A percentile compares a stretch with the other conserved stretches of the same genome.
These are phyloP conservation scores for Bathelium albidoporum DNA, from an alignment of 495 filamentous ascomycete species.

Conservation along the genomic window DNA sequence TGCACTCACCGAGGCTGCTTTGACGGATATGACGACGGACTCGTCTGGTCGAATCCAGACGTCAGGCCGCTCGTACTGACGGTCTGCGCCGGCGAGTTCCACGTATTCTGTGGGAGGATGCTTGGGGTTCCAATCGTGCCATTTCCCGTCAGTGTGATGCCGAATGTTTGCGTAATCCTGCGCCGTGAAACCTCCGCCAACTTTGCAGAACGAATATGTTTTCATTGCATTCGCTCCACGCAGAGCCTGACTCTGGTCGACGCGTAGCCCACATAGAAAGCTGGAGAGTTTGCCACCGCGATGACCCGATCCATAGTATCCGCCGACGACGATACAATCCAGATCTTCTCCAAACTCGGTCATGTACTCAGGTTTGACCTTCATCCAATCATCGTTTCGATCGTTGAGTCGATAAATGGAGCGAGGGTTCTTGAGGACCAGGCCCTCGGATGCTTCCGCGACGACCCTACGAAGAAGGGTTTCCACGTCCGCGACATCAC, in stretches of 20 bases:
- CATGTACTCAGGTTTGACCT: constrained; percentile 99
- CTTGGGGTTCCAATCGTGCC: constrained; percentile 73
- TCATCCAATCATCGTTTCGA: constrained; percentile 96
- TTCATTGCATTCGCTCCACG: constrained; percentile 53
- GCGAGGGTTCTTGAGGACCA: constrained; percentile 89
- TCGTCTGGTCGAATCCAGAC: constrained; percentile 89
- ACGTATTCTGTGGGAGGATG: constrained; percentile 72
- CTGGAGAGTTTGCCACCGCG: constrained; percentile 74
- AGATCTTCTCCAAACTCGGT: constrained; percentile 88
- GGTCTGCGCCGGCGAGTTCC: constrained; percentile 60
- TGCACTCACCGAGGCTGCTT: constrained; percentile 68
- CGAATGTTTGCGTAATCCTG: constrained; percentile 74
- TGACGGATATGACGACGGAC: constrained; percentile 77
- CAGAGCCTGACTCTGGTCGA: constrained; percentile 55
- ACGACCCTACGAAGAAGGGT: constrained; percentile 69
- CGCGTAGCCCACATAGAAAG: constrained; percentile 77
- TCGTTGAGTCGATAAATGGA: constrained; percentile 80
- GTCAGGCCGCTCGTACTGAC: constrained; percentile 72
- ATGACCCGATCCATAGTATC: constrained; percentile 81
- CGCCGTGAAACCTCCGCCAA: constrained; percentile 82
- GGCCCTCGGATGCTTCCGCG: constrained; percentile 76
- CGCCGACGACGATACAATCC: constrained; percentile 80
- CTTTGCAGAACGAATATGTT: constrained; percentile 89
- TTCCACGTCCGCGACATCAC: constrained; percentile 61
- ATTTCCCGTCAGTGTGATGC: constrained; percentile 81